Conservation (phyloP, 2,329 filamentous ascomycete genomes). For the Penicillium decumbens region DNA sequence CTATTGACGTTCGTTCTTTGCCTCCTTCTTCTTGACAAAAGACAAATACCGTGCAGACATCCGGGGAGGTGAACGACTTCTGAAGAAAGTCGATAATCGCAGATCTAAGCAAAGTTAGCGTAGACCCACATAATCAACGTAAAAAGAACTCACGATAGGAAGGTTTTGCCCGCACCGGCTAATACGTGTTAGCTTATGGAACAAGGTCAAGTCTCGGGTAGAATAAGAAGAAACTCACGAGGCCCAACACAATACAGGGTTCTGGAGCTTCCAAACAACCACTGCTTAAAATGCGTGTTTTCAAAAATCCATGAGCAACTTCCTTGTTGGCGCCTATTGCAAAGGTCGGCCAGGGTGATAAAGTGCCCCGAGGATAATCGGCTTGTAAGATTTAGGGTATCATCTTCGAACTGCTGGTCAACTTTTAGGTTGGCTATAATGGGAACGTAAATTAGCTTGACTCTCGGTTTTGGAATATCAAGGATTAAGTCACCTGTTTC, state of each 20-base stretch:
- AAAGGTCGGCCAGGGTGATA: slow-evolving; percentile 28
- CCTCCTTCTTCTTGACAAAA: slow-evolving; percentile 28
- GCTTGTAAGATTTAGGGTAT: slow-evolving; percentile 17
- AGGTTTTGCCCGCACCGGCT: slow-evolving; percentile 33
- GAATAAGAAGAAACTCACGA: slow-evolving; percentile 16
- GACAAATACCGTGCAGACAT: slow-evolving; percentile 28
- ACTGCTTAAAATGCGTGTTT: slow-evolving; percentile 20
- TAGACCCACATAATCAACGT: neutral
- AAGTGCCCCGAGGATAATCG: slow-evolving; percentile 21
- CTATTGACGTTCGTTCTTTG: slow-evolving; percentile 18
- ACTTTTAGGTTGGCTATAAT: slow-evolving; percentile 2
- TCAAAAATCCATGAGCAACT: slow-evolving; percentile 29
- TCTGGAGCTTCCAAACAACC: slow-evolving; percentile 25
- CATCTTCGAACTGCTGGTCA: slow-evolving; percentile 20
- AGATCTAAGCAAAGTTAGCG: slow-evolving; percentile 13
- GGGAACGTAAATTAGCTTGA: neutral
- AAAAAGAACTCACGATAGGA: slow-evolving; percentile 25
- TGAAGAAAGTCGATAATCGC: slow-evolving; percentile 28
- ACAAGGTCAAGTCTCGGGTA: neutral
- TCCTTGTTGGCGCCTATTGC: slow-evolving; percentile 25
- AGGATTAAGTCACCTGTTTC: neutral
- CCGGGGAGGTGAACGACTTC: slow-evolving; percentile 26
- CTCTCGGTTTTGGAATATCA: neutral
- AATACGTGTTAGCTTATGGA: neutral
- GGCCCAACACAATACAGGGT: slow-evolving; percentile 28